Base-by-base conservation (phyloP, 305 asterid genomes). In the Fraxinus floribunda region DNA sequence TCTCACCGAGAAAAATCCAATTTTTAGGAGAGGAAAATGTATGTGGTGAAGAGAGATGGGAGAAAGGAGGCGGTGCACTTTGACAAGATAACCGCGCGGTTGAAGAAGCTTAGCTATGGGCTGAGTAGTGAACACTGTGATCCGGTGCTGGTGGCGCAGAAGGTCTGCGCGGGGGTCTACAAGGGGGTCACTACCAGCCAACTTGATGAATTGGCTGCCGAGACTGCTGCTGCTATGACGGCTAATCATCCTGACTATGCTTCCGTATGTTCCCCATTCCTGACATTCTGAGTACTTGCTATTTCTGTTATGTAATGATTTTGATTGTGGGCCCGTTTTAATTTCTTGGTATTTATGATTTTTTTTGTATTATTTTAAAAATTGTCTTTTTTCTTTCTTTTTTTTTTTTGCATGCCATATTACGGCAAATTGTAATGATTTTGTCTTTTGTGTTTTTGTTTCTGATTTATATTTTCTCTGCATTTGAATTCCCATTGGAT, bases 141-240 rank as follows among this genome's bases (percentile, higher is more conserved):
- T 72, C 95, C 98, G 0, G 93, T 91, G 76, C 86, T 96, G 62
- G 97, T 96, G 32, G 85, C 98, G 20, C 97, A 94, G 77, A 96
- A 96, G 78, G 99, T 96, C 26, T 94, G 97, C 66, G 98, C 98
- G 0, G 98, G 99, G 35, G 98, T 96, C 44, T 94, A 90, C 82
- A 93, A 91, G 35, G 98, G 98, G 52, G 97, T 96, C 30, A 94
- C 99, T 73, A 94, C 98, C 15, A 94, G 95, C 80, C 98, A 93
- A 91, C 93, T 96, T 78, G 98, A 94, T 84, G 98, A 93, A 66
- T 86, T 96, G 91, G 99, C 98, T 22, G 99, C 99, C 3, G 98
- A 96, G 88, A 96, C 99, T 3, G 91, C 98, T 3, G 99, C 99
- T 0, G 98, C 97, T 36, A 76, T 96, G 97, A 94, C 98, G 11